Evolutionary conservation across 1,139 yeast genomes (phyloP).

Genomic region (Kodamaea derodonti): DNA sequence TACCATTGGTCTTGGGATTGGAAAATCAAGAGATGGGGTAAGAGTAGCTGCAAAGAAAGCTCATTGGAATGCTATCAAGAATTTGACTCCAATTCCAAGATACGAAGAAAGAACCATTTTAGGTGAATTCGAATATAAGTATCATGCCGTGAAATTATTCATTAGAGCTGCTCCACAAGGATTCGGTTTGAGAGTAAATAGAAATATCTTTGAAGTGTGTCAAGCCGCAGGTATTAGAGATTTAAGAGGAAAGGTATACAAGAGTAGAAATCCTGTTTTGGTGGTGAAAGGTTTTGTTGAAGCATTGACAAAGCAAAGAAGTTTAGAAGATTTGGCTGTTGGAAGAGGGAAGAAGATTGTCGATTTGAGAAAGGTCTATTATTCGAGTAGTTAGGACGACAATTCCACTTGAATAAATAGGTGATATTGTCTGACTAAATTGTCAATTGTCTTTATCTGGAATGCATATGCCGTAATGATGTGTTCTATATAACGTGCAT

Average conservation of each 20-base stretch:
- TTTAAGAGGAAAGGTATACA: slow-evolving; percentile 84
- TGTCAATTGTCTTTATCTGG: no score
- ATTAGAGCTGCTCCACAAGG: slow-evolving; percentile 91
- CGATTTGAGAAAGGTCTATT: slow-evolving; percentile 88
- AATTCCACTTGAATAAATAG: no score
- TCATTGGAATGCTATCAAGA: slow-evolving; percentile 91
- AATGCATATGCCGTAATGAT: no score
- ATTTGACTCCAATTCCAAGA: slow-evolving; percentile 76
- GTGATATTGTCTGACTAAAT: no score
- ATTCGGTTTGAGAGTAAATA: slow-evolving; percentile 90
- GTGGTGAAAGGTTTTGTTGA: slow-evolving; percentile 88
- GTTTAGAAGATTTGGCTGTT: slow-evolving; percentile 83
- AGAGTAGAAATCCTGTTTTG: slow-evolving; percentile 92
- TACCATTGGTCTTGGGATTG: slow-evolving; percentile 93
- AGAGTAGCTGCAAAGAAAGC: slow-evolving; percentile 80
- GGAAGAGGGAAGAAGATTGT: slow-evolving; percentile 94
- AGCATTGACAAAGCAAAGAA: slow-evolving; percentile 76
- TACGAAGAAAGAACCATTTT: slow-evolving; percentile 88
- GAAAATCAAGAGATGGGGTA: slow-evolving; percentile 79
- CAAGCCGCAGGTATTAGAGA: slow-evolving; percentile 95
- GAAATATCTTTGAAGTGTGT: slow-evolving; percentile 86
- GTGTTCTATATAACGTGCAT: no score
- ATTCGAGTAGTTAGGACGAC: slow-evolving; percentile 40
- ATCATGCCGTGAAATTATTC: slow-evolving; percentile 80
- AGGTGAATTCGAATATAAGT: slow-evolving; percentile 80